Conservation (phyloP, 1,139 yeast genomes). For the Kodamaea fungicola region DNA sequence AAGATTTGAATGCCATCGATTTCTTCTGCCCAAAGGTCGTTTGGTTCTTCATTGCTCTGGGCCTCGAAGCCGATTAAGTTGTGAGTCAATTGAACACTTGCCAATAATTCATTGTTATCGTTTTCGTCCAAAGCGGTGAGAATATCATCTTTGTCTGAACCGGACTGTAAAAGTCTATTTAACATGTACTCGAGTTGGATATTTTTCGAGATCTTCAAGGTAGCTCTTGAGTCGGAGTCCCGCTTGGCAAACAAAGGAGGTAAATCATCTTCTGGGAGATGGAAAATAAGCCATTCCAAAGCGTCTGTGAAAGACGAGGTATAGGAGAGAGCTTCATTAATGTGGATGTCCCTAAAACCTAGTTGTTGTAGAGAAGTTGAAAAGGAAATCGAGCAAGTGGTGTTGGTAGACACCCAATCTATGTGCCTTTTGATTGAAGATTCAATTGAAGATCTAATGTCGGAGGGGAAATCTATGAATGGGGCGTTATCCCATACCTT, state of each 20-base stretch:
- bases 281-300: slow-evolving; percentile 80
- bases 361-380: slow-evolving; percentile 31
- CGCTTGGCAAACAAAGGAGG: slow-evolving; percentile 55
- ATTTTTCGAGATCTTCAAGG: slow-evolving; percentile 46
- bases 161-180: slow-evolving; percentile 59
- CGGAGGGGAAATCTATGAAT: slow-evolving; percentile 47
- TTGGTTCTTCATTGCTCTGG: slow-evolving; percentile 71
- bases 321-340: slow-evolving; percentile 66
- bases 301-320: slow-evolving; percentile 52
- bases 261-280: slow-evolving; percentile 90
- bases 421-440: slow-evolving; percentile 50
- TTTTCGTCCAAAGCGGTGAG: slow-evolving; percentile 42
- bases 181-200: slow-evolving; percentile 40
- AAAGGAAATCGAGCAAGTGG: slow-evolving; percentile 1
- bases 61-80: slow-evolving; percentile 35
- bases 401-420: slow-evolving; percentile 36
- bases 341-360: slow-evolving; percentile 71
- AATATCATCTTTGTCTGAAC: slow-evolving; percentile 66
- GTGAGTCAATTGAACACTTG: slow-evolving; percentile 52
- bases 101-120: slow-evolving; percentile 44
- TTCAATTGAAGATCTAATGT: slow-evolving; percentile 53
- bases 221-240: slow-evolving; percentile 44
- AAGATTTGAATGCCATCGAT: slow-evolving; percentile 64
- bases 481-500: slow-evolving; percentile 68
- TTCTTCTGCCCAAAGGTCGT: slow-evolving; percentile 70